Evolutionary conservation across 2,329 filamentous ascomycete genomes (phyloP).

Genomic region (Lasiodiplodia sp.): DNA sequence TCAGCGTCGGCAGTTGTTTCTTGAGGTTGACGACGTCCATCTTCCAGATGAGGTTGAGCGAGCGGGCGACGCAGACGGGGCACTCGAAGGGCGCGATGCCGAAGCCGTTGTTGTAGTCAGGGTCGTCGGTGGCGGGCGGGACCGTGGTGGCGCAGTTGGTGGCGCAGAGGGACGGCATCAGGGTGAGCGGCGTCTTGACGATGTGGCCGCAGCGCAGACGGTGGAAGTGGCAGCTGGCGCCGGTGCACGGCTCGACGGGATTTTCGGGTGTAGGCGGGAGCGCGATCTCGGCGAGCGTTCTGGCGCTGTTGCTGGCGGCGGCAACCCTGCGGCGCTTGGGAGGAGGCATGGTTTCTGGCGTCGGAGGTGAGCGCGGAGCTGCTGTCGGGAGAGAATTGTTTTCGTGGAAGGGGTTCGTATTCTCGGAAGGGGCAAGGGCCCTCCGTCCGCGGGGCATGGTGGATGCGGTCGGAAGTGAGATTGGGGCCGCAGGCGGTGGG

Average conservation of each 20-base stretch:
- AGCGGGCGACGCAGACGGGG: slow-evolving; percentile 2
- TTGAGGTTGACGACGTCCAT: slow-evolving; percentile 10
- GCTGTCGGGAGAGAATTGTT: too few species aligned
- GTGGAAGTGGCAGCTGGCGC: slow-evolving; percentile 16
- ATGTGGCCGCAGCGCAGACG: slow-evolving; percentile 17
- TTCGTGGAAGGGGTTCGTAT: too few species aligned
- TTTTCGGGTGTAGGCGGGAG: background rate
- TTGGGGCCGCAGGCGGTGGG: too few species aligned
- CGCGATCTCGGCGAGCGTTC: background rate
- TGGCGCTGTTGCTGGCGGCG: background rate
- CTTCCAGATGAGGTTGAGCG: background rate
- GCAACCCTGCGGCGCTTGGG: background rate
- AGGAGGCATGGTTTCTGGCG: too few species aligned
- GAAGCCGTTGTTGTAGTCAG: background rate
- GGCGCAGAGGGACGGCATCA: background rate
- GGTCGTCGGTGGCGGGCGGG: background rate
- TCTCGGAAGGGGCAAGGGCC: too few species aligned
- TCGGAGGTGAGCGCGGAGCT: too few species aligned
- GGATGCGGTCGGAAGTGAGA: too few species aligned
- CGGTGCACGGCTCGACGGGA: background rate
- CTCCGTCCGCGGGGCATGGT: too few species aligned
- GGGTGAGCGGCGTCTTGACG: background rate
- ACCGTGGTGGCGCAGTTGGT: background rate
- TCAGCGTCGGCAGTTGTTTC: background rate
- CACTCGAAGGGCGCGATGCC: slow-evolving; percentile 3